Conservation (phyloP, 805 yeast species). For the Helenozyma rhizophorensis region DNA sequence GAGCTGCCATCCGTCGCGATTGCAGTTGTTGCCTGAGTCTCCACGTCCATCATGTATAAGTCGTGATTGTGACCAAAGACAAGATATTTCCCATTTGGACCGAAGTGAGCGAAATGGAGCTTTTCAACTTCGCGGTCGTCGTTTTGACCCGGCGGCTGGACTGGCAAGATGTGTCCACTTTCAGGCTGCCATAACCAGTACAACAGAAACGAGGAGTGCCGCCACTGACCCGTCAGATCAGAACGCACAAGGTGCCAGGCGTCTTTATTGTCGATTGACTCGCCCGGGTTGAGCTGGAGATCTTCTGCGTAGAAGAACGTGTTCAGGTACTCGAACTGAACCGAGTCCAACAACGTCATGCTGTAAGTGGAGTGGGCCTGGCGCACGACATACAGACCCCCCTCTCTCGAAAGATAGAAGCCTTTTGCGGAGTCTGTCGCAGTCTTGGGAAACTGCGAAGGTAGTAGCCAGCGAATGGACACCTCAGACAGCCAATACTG, state of each 20-base stretch:
- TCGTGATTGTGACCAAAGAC: conserved; percentile 56
- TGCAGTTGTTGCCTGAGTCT: conserved; percentile 17
- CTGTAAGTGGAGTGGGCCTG: conserved; percentile 24
- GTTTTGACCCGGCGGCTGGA: conserved; percentile 23
- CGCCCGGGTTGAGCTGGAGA: conserved; percentile 35
- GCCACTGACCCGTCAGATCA: conserved; percentile 41
- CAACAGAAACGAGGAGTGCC: conserved; percentile 33
- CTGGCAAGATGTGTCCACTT: conserved; percentile 25
- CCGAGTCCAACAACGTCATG: conserved; percentile 24
- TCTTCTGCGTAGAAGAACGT: conserved; percentile 26
- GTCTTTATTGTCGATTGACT: conserved; percentile 40
- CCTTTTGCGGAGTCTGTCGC: conserved; percentile 20
- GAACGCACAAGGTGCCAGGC: conserved; percentile 52
- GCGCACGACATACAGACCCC: conserved; percentile 17
- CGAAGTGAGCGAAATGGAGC: conserved; percentile 47
- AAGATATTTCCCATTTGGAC: conserved; percentile 54
- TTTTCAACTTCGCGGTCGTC: conserved; percentile 11
- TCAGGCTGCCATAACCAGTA: conserved; percentile 34
- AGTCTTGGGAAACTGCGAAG: conserved; percentile 27
- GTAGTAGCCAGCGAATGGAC: conserved; percentile 25
- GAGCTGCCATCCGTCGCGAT: conserved; percentile 51
- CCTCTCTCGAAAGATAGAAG: conserved; percentile 21
- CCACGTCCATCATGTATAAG: conserved; percentile 44
- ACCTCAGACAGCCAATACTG: conserved; percentile 1
- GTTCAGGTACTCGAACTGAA: conserved; percentile 40